Evolutionary conservation across 306 rosid species (phyloP), one percentile per base, ranked within the genome.

Genomic region (Echinosophora koreensis): DNA sequence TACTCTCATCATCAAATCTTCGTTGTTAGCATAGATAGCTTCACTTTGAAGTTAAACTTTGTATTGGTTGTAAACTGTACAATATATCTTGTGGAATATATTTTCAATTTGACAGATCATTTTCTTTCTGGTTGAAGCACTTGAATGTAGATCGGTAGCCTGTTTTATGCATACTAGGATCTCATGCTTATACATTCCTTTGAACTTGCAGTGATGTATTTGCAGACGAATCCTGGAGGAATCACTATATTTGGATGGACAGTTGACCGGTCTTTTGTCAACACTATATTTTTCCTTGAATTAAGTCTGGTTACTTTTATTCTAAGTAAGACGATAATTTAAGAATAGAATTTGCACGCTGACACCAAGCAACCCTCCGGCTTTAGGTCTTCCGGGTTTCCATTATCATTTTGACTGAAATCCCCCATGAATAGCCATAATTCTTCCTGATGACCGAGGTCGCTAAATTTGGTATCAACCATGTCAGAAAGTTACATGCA

Each of bases 171-270:
- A 54, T 52, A 13, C 34, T 6, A 42, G 38, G 71, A 51, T 52
- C 81, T 75, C 42, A 66, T 50, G 62, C 51, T 59, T 46, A 35
- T 37, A 17, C 35, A 39, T 17, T 74, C 22, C 27, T 77, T 77
- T 57, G 69, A 54, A 70, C 47, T 62, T 83, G 91, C 97, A 92
- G 97, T 90, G 50, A 66, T 86, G 83, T 92, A 92, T 80, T 86
- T 92, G 90, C 97, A 90, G 82, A 83, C 92, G 32, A 92, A 92
- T 83, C 88, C 87, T 2, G 97, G 92, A 67, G 97, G 97, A 46
- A 87, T 92, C 84, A 90, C 97, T 11, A 87, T 92, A 49, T 92
- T 92, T 79, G 97, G 97, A 47, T 92, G 93, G 93, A 90, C 89
- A 27, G 92, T 92, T 12, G 97, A 92, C 58, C 82, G 97, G 5